These are phyloP conservation scores for Coleophoma eucalyptorum DNA, from an alignment of 2,329 filamentous ascomycete genomes.

Conservation along the genomic window DNA sequence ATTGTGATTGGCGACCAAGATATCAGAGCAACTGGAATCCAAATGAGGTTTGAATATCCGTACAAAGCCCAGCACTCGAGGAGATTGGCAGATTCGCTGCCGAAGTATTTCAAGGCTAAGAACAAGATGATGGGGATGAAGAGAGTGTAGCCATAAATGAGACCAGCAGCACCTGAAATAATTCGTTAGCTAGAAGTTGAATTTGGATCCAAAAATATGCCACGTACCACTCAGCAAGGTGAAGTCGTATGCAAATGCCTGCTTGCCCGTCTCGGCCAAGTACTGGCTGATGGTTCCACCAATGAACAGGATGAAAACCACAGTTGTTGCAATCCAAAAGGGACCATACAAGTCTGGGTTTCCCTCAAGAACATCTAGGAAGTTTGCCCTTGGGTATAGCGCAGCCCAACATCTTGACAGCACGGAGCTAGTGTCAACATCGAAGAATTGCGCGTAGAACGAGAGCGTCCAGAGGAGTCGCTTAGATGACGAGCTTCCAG, in stretches of 20 bases:
- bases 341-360: slow-evolving; percentile 97
- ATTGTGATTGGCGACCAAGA: slow-evolving; percentile 83
- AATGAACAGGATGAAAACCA: slow-evolving; percentile 91
- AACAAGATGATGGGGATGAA: slow-evolving; percentile 83
- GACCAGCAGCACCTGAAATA: slow-evolving; percentile 68
- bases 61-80: slow-evolving; percentile 95
- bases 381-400: slow-evolving; percentile 89
- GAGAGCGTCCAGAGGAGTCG: slow-evolving; percentile 87
- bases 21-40: slow-evolving; percentile 91
- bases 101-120: slow-evolving; percentile 90
- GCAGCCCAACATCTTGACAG: slow-evolving; percentile 81
- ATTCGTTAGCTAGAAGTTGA: slow-evolving; percentile 3
- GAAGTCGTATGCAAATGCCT: slow-evolving; percentile 89
- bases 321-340: slow-evolving; percentile 98
- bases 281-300: slow-evolving; percentile 95
- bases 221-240: slow-evolving; percentile 71
- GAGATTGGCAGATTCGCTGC: slow-evolving; percentile 86
- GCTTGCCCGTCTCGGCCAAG: slow-evolving; percentile 61
- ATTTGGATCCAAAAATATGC: not conserved
- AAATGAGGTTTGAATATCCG: slow-evolving; percentile 94
- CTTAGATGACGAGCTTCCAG: slow-evolving; percentile 57
- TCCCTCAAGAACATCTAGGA: slow-evolving; percentile 93
- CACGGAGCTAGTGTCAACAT: slow-evolving; percentile 91
- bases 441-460: slow-evolving; percentile 98
- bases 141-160: slow-evolving; percentile 93